phyloP scores from a whole-genome alignment of 1,139 yeast species.

The Debaryomyces subglobosus region DNA sequence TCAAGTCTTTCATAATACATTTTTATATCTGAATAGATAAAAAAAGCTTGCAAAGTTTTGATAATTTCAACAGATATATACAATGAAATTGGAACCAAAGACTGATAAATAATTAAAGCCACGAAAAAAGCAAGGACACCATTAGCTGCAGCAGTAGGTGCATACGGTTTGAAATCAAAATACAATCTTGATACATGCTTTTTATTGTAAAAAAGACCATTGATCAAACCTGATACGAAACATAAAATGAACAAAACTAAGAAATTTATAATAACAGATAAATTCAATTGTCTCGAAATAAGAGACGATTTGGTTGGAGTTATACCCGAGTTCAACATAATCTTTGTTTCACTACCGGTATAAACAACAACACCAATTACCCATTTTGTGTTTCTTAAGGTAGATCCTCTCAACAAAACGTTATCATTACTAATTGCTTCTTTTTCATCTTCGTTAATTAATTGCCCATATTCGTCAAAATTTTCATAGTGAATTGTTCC shows the following conservation, averaged over 20 bases:
- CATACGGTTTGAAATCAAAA: constrained; percentile 63
- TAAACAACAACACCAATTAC: constrained; percentile 85
- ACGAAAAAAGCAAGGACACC: constrained; percentile 90
- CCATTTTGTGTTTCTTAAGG: constrained; percentile 94
- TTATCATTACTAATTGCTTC: constrained; percentile 85
- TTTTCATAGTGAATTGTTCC: constrained; percentile 76
- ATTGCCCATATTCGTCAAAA: constrained; percentile 39
- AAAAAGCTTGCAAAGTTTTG: constrained; percentile 91
- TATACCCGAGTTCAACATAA: constrained; percentile 89
- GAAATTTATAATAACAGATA: constrained; percentile 81
- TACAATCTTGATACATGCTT: constrained; percentile 58
- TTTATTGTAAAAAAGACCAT: constrained; percentile 71
- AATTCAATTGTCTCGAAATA: constrained; percentile 80
- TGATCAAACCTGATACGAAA: constrained; percentile 78
- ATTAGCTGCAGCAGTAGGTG: constrained; percentile 65
- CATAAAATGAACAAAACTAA: constrained; percentile 73
- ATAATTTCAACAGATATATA: constrained; percentile 94
- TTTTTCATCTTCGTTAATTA: constrained; percentile 47
- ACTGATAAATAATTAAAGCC: constrained; percentile 83
- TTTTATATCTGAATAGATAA: constrained; percentile 83
- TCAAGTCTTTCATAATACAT: constrained; percentile 87
- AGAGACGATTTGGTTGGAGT: constrained; percentile 90
- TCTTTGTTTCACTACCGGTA: constrained; percentile 90
- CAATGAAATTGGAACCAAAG: constrained; percentile 91
- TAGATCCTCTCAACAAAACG: constrained; percentile 83